Percentiles rank a stretch among this genome's conserved stretches.
phyloP scores from a whole-genome alignment of 805 yeast species.

The Schwanniomyces sp. region DNA sequence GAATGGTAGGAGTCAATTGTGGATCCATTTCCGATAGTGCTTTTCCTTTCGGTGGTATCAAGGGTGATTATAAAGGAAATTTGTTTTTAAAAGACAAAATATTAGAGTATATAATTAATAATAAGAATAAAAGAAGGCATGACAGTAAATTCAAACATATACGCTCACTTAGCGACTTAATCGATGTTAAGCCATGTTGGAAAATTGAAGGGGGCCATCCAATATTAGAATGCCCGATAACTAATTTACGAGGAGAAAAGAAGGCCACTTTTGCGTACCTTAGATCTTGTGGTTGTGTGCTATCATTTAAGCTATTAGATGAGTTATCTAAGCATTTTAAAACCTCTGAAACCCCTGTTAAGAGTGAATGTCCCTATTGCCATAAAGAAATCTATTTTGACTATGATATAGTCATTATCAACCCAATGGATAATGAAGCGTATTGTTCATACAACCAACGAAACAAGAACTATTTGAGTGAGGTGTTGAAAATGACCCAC shows the following conservation, averaged over 20 bases:
- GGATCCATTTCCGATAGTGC: no score
- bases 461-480: slow-evolving; percentile 11
- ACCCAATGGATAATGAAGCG: slow-evolving; percentile 17
- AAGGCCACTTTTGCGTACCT: slow-evolving; percentile 24
- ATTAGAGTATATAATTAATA: slow-evolving; percentile 51
- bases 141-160: slow-evolving; percentile 19
- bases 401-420: slow-evolving; percentile 32
- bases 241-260: slow-evolving; percentile 15
- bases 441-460: slow-evolving; percentile 10
- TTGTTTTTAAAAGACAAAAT: slow-evolving; percentile 65
- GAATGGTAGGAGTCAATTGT: no score
- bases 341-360: slow-evolving; percentile 5
- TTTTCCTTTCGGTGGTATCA: no score
- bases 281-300: slow-evolving; percentile 40
- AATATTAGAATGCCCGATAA: slow-evolving; percentile 32
- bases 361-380: slow-evolving; percentile 34
- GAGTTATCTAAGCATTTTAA: slow-evolving; percentile 12
- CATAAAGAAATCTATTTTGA: slow-evolving; percentile 16
- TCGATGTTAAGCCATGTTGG: slow-evolving; percentile 24
- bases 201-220: slow-evolving; percentile 6
- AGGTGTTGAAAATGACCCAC: slow-evolving; percentile 19
- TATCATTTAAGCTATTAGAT: slow-evolving; percentile 22
- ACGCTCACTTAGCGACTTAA: slow-evolving; percentile 22
- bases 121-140: slow-evolving; percentile 17
- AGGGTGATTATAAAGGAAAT: slow-evolving; percentile 68